Evolutionary conservation across 2,329 filamentous ascomycete species (phyloP), one percentile per base, ranked within the genome.

Genomic region (Pestalotiopsis sp.): DNA sequence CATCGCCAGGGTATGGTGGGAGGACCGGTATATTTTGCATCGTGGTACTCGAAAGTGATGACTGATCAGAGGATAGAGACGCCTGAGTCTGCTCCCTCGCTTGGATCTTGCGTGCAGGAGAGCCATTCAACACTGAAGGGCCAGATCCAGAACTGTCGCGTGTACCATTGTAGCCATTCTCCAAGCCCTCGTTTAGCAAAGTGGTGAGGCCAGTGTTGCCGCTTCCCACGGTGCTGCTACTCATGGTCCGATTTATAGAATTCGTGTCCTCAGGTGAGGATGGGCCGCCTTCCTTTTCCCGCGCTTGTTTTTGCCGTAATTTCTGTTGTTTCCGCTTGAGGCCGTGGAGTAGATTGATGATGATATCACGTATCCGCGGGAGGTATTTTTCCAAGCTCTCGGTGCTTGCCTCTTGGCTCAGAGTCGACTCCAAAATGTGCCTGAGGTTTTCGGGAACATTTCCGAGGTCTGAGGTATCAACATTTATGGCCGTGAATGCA

Each of bases 261-360:
- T 73, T 72, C 30, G 72, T 75, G 5, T 77, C 75, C 65, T 80
- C 80, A 6, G 79, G 79, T 56, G 72, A 75, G 63, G 67, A 73
- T 35, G 39, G 61, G 52, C 81, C 79, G 65, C 78, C 83, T 65
- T 88, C 81, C 85, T 83, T 85, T 11, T 91, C 88, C 67, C 86
- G 83, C 3, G 83, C 79, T 72, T 90, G 87, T 71, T 87, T 89
- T 74, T 90, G 88, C 35, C 89, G 83, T 75, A 99, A 81, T 74
- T 94, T 93, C 76, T 97, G 94, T 78, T 99, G 96, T 79, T 99
- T 99, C 80, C 95, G 91, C 83, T 99, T 99, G 71, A 99, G 82
- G 2, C 96, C 96, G 78, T 99, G 96, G 9, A 99, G 87, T 38
- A 99, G 85, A 77, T 97, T 98, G 80, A 99, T 98, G 77, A 99